Evolutionary conservation across 2,329 filamentous ascomycete genomes (phyloP), one percentile per base, ranked within the genome.

Genomic region (Cordyceps fumosorosea): DNA sequence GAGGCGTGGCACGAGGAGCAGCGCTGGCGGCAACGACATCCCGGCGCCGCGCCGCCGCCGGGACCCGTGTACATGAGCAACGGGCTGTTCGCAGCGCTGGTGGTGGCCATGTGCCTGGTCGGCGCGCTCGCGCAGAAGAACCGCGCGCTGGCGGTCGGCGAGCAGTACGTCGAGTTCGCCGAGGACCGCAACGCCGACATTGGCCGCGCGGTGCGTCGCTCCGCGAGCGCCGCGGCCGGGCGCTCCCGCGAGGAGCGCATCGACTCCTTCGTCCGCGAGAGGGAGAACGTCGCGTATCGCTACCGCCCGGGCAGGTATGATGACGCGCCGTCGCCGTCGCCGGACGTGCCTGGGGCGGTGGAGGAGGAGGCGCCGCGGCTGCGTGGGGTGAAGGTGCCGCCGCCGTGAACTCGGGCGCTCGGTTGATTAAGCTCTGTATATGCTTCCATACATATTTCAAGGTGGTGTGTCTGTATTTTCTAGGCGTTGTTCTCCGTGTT

Each of bases 51-150:
- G 65, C 77, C 75, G 66, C 83, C 85, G 14, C 4, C 42, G 67
- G 76, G 81, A 65, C 82, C 83, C 0, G 68, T 87, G 58, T 89
- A 86, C 74, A 86, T 93, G 76, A 90, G 89, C 63, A 96, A 96
- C 70, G 85, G 86, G 48, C 82, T 86, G 14, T 98, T 98, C 71
- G 84, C 84, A 6, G 66, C 70, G 14, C 74, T 96, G n/a, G 77
- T 98, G 3, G 77, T 91, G 34, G 75, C 87, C 3, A 80, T 92
- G 42, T 84, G 89, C 14, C 76, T 89, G 12, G 74, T 93, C 12
- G 91, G 88, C 0, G 86, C 86, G 20, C 81, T 91, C 64, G 82
- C 86, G 12, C 91, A 96, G 74, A 86, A 86, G 42, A 86, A 85
- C 3, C 81, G 89, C 64, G 88, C 90, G 14, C 86, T 83, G 47